These are phyloP conservation scores for Kodamaea laetipori DNA, from an alignment of 805 yeast species.

Conservation along the genomic window DNA sequence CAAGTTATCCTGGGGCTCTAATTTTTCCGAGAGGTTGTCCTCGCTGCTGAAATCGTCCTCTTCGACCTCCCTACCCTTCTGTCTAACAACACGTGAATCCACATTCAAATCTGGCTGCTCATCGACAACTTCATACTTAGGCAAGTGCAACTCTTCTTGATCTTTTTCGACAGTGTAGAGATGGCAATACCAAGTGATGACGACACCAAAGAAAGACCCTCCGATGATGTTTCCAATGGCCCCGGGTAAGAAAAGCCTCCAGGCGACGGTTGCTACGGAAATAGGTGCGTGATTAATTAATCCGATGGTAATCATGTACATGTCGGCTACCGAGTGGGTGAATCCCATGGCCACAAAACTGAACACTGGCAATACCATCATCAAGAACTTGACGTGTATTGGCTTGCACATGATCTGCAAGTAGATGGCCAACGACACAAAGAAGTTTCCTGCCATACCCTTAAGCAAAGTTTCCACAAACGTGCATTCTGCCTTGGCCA, in stretches of 20 bases:
- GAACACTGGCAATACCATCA: conserved; percentile 69
- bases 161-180: conserved; percentile 72
- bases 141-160: conserved; percentile 60
- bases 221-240: conserved; percentile 77
- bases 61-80: not conserved
- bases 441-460: conserved; percentile 76
- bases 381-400: conserved; percentile 66
- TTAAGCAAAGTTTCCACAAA: conserved; percentile 69
- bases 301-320: conserved; percentile 68
- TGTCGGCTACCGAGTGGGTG: conserved; percentile 81
- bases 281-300: conserved; percentile 66
- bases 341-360: conserved; percentile 79
- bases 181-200: conserved; percentile 74
- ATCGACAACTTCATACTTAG: conserved; percentile 69
- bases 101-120: conserved; percentile 77
- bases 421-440: conserved; percentile 73
- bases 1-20: conserved; percentile 5
- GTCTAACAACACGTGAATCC: conserved; percentile 77
- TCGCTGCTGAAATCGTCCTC: conserved; percentile 11
- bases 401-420: conserved; percentile 80
- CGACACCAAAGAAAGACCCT: conserved; percentile 66
- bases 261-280: conserved; percentile 63
- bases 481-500: conserved; percentile 42
- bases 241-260: conserved; percentile 75
- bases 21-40: conserved; percentile 3